A percentile compares a stretch with the other conserved stretches of the same genome.
Evolutionary conservation across 495 filamentous ascomycete species (phyloP).

Genomic region (Daldinia bambusicola): DNA sequence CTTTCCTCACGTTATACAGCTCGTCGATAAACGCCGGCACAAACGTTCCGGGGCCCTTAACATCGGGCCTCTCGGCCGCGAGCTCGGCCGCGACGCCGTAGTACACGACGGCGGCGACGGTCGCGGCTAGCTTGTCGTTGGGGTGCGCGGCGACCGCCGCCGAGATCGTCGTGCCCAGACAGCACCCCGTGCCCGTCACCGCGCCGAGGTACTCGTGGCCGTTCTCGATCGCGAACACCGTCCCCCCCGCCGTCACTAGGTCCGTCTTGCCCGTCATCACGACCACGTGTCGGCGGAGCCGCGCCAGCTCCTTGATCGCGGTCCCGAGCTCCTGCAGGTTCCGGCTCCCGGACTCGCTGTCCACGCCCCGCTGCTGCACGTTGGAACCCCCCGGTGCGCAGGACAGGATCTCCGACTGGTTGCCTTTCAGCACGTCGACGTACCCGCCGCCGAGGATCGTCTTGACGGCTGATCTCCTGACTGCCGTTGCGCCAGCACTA

Average conservation of each 20-base stretch:
- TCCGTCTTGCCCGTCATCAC: slow-evolving; percentile 86
- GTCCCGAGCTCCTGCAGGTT: slow-evolving; percentile 63
- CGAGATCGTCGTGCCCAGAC: slow-evolving; percentile 82
- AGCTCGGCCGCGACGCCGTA: slow-evolving; percentile 89
- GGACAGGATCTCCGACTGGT: slow-evolving; percentile 87
- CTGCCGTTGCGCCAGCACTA: slow-evolving; percentile 78
- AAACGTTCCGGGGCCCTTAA: slow-evolving; percentile 85
- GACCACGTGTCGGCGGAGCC: slow-evolving; percentile 75
- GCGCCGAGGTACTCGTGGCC: slow-evolving; percentile 80
- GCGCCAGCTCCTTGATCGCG: slow-evolving; percentile 72
- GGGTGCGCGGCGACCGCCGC: slow-evolving; percentile 71
- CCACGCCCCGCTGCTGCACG: slow-evolving; percentile 87
- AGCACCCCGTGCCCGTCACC: slow-evolving; percentile 91
- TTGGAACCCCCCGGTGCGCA: slow-evolving; percentile 69
- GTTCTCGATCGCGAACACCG: slow-evolving; percentile 74
- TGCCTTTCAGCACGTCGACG: slow-evolving; percentile 92
- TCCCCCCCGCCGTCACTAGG: slow-evolving; percentile 78
- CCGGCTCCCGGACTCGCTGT: slow-evolving; percentile 72
- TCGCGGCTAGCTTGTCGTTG: slow-evolving; percentile 71
- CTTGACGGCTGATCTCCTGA: slow-evolving; percentile 75
- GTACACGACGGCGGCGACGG: slow-evolving; percentile 74
- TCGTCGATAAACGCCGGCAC: slow-evolving; percentile 86
- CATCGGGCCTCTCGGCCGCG: slow-evolving; percentile 70
- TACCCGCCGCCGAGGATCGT: slow-evolving; percentile 78
- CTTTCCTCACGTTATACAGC: slow-evolving; percentile 63